Base-by-base conservation (phyloP, 768 basidiomycete species). In the Mycena olivaceomarginata region DNA sequence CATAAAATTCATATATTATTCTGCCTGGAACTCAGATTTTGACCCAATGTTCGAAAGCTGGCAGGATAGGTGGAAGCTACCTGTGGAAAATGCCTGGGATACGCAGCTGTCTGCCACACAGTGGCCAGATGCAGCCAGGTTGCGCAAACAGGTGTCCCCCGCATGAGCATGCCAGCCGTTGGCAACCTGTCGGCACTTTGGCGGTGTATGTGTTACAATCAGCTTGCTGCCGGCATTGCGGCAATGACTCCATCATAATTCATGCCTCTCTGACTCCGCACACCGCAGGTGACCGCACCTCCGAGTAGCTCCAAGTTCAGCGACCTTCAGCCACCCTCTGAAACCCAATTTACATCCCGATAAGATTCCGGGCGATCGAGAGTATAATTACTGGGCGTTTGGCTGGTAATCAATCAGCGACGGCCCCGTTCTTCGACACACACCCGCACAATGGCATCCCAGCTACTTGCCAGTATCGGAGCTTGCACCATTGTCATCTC, bases 401-500 rank as follows among this genome's bases (percentile, higher is more conserved):
- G 48, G 48, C 48, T 51, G 48, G 48, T 18, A 51, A 51, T 51
- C 48, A 51, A 51, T 51, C 48, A 51, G 48, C 48, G 48, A 51
- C 48, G 48, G 48, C 60, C n/a, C 45, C 45, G 64, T 66, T 66
- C 64, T 66, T 66, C 39, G 37, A 68, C 67, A 68, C 31, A 68
- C 67, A 68, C 67, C 67, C 67, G 41, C 51, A 68, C 67, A n/a
- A 68, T 68, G 67, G 67, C 67, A 53, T 68, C 51, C 67, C 67
- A 68, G 67, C 67, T 68, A 68, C 67, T 68, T 68, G 51, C 51
- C 67, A 68, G 67, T 68, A 68, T 68, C 51, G 67, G 67, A 68
- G 67, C 67, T 68, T 68, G 67, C 67, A 68, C 67, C 67, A 68
- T 68, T 68, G 67, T 68, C 67, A 48, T 68, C 67, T 68, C 67